Conservation (phyloP, 805 yeast species). For the Myxozyma melibiosi region DNA sequence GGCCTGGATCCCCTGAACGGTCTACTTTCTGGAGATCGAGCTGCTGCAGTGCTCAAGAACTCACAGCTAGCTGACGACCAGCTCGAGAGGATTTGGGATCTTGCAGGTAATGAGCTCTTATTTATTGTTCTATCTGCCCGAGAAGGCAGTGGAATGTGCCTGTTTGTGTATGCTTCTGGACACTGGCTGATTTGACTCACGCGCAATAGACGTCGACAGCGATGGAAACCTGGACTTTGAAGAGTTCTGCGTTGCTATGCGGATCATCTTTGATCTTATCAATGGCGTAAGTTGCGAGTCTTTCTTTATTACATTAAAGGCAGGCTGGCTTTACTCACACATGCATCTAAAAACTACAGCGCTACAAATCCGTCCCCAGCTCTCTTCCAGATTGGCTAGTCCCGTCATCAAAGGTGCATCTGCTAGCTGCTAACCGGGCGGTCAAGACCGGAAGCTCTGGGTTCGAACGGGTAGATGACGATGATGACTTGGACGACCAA, state of each 20-base stretch:
- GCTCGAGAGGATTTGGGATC: conserved; percentile 82
- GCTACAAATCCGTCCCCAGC: conserved; percentile 56
- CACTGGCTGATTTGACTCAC: not conserved
- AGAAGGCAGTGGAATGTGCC: too few relatives aligned
- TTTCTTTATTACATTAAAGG: too few relatives aligned
- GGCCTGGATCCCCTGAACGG: conserved; percentile 83
- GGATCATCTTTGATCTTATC: conserved; percentile 86
- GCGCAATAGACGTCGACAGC: conserved; percentile 69
- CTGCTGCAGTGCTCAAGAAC: conserved; percentile 82
- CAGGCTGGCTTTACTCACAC: too few relatives aligned
- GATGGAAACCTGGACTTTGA: conserved; percentile 94
- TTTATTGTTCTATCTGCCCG: not conserved
- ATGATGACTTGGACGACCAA: conserved; percentile 56
- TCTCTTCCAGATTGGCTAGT: conserved; percentile 88
- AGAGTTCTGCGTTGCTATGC: conserved; percentile 97
- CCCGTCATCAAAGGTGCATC: conserved; percentile 84
- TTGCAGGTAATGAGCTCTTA: conserved; percentile 48
- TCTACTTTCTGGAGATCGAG: conserved; percentile 80
- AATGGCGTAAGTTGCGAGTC: conserved; percentile 57
- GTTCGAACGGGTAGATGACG: conserved; percentile 28
- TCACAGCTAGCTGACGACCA: conserved; percentile 79
- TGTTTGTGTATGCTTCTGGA: not conserved
- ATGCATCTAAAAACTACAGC: too few relatives aligned
- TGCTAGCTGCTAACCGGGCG: conserved; percentile 82
- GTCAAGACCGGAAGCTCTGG: conserved; percentile 43